Conservation (phyloP, 768 basidiomycete genomes). For the Boletus bicolor region DNA sequence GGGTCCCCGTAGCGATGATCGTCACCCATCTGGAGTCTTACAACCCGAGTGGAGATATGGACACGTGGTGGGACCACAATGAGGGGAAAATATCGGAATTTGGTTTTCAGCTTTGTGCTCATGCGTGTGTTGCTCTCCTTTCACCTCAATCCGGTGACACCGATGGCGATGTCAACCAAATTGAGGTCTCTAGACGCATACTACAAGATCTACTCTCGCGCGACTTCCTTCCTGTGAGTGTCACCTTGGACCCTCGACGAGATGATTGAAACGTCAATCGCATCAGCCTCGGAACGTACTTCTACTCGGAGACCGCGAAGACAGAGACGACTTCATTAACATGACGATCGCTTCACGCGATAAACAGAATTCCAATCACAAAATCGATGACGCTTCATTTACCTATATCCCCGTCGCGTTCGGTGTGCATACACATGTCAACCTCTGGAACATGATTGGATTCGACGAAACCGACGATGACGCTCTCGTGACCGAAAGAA, state of each 20-base stretch:
- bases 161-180: slow-evolving; percentile 5
- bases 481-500: slow-evolving; percentile 13
- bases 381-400: not conserved
- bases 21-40: slow-evolving; percentile 30
- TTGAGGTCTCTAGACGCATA: slow-evolving; percentile 8
- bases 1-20: slow-evolving; percentile 25
- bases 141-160: not conserved
- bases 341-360: not conserved
- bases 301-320: slow-evolving; percentile 14
- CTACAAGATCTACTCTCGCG: slow-evolving; percentile 9
- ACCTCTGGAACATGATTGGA: slow-evolving; percentile 14
- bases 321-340: slow-evolving; percentile 14
- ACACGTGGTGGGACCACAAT: slow-evolving; percentile 37
- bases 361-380: not conserved
- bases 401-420: slow-evolving; percentile 3
- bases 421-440: slow-evolving; percentile 11
- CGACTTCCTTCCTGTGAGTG: slow-evolving; percentile 14
- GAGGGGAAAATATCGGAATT: slow-evolving; percentile 23
- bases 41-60: slow-evolving; percentile 25
- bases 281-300: slow-evolving; percentile 20
- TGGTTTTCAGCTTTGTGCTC: slow-evolving; percentile 32
- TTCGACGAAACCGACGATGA: slow-evolving; percentile 15
- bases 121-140: slow-evolving; percentile 36
- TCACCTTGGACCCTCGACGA: not conserved
- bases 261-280: not conserved